A percentile compares a stretch with the other conserved stretches of the same genome.
These are phyloP conservation scores for Sporothrix pallida DNA, from an alignment of 2,329 filamentous ascomycete genomes.

Conservation along the genomic window DNA sequence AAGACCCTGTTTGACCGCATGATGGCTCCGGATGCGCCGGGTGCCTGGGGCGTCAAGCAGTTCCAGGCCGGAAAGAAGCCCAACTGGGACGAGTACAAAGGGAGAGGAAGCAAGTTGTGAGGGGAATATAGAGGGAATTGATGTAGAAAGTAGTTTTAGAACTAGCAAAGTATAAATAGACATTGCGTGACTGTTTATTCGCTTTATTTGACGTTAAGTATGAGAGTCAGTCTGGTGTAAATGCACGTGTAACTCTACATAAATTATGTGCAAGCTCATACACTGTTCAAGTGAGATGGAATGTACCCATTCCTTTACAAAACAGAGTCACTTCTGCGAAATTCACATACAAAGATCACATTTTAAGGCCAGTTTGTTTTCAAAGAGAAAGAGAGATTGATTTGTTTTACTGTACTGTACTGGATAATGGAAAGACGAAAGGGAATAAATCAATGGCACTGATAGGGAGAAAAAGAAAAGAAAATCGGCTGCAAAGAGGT, in stretches of 20 bases:
- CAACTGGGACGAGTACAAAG: not conserved
- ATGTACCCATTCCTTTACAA: too few species aligned
- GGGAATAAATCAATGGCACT: not conserved
- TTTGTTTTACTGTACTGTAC: not conserved
- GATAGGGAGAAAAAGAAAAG: not conserved
- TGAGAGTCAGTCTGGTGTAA: too few species aligned
- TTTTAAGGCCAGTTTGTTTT: too few species aligned
- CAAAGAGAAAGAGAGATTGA: not conserved
- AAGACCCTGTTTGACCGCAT: not conserved
- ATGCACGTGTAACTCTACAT: too few species aligned
- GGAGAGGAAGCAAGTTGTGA: not conserved
- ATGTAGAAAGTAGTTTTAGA: not conserved
- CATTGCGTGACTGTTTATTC: not conserved
- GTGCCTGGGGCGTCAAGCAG: conserved; percentile 2
- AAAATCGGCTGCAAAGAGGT: not conserved
- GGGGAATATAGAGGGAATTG: not conserved
- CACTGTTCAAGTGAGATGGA: too few species aligned
- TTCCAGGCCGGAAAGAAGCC: not conserved
- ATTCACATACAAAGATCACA: too few species aligned
- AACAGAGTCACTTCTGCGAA: too few species aligned
- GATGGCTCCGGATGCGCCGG: not conserved
- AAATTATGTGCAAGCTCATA: too few species aligned
- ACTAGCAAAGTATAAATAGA: not conserved
- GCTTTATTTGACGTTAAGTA: too few species aligned
- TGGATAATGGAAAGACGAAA: not conserved